Percentiles rank a stretch among this genome's conserved stretches.
Conservation (phyloP, 345 rosid genomes). For the Ceriops decandra region DNA sequence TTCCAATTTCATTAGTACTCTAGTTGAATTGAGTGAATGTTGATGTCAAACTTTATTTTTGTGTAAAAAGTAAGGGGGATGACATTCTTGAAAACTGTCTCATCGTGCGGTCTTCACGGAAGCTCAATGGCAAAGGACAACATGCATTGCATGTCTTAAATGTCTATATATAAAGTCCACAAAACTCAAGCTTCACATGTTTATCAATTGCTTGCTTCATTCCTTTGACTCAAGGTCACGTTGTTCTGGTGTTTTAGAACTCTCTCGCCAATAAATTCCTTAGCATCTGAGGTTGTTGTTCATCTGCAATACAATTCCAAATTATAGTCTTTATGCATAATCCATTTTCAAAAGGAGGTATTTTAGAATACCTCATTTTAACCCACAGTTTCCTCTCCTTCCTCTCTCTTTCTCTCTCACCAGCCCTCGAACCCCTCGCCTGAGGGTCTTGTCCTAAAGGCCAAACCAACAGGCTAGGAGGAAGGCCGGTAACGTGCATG, state of each 20-base stretch:
- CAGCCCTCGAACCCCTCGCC: background rate
- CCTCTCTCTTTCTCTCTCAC: background rate
- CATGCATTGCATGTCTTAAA: background rate
- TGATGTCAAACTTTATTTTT: too few relatives aligned
- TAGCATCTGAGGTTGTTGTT: conserved; percentile 87
- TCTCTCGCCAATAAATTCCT: conserved; percentile 91
- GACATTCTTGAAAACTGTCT: too few relatives aligned
- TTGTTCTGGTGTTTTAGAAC: conserved; percentile 48
- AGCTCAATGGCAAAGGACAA: background rate
- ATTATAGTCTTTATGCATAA: too few relatives aligned
- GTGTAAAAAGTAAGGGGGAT: too few relatives aligned
- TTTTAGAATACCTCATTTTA: too few relatives aligned
- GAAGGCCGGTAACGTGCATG: background rate
- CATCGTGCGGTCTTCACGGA: too few relatives aligned
- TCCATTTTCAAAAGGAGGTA: too few relatives aligned
- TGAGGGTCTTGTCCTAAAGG: accelerated
- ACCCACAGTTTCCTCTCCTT: too few relatives aligned
- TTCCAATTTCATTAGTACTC: too few relatives aligned
- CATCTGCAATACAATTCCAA: conserved; percentile 17
- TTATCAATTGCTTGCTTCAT: too few relatives aligned
- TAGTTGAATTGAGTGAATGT: background rate
- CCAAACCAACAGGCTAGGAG: background rate
- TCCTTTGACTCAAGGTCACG: too few relatives aligned
- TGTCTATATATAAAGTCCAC: background rate
- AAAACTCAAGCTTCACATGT: background rate